Percentiles rank a stretch among this genome's conserved stretches.
phyloP scores from a whole-genome alignment of 2,329 filamentous ascomycete species.

The Penicillium hesseltinei region DNA sequence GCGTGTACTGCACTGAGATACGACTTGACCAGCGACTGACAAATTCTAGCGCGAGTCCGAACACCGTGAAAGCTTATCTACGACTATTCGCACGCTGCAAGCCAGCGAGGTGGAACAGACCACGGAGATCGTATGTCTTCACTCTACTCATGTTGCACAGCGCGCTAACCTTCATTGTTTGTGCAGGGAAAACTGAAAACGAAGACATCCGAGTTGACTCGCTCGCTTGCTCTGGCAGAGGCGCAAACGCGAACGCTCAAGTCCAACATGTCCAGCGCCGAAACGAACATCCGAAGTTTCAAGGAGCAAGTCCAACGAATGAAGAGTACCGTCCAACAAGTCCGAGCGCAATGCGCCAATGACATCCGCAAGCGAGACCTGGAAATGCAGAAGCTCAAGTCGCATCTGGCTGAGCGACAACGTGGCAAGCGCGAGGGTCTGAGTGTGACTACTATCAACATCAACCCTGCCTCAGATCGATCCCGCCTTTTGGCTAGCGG shows the following conservation, averaged over 20 bases:
- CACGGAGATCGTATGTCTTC: slow-evolving; percentile 59
- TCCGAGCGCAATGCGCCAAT: slow-evolving; percentile 81
- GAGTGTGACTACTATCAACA: slow-evolving; percentile 50
- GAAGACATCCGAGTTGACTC: slow-evolving; percentile 56
- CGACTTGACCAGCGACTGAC: slow-evolving; percentile 10
- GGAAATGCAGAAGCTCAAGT: slow-evolving; percentile 84
- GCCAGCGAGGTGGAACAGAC: slow-evolving; percentile 72
- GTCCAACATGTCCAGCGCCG: slow-evolving; percentile 69
- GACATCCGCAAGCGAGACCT: slow-evolving; percentile 88
- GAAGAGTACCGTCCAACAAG: slow-evolving; percentile 76
- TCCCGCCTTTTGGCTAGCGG: slow-evolving; percentile 30
- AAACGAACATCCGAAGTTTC: slow-evolving; percentile 69
- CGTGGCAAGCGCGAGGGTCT: slow-evolving; percentile 55
- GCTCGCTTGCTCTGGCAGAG: slow-evolving; percentile 59
- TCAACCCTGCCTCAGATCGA: slow-evolving; percentile 43
- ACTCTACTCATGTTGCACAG: neutral
- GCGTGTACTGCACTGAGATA: slow-evolving; percentile 36
- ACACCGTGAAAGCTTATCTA: slow-evolving; percentile 77
- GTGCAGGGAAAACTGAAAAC: slow-evolving; percentile 53
- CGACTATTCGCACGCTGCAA: slow-evolving; percentile 72
- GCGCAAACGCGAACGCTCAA: slow-evolving; percentile 70
- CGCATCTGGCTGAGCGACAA: slow-evolving; percentile 72
- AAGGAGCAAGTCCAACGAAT: slow-evolving; percentile 80
- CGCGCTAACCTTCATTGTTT: neutral
- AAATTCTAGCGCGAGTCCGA: slow-evolving; percentile 74